phyloP scores from a whole-genome alignment of 1,139 yeast genomes.

The Wickerhamomyces sp. region DNA sequence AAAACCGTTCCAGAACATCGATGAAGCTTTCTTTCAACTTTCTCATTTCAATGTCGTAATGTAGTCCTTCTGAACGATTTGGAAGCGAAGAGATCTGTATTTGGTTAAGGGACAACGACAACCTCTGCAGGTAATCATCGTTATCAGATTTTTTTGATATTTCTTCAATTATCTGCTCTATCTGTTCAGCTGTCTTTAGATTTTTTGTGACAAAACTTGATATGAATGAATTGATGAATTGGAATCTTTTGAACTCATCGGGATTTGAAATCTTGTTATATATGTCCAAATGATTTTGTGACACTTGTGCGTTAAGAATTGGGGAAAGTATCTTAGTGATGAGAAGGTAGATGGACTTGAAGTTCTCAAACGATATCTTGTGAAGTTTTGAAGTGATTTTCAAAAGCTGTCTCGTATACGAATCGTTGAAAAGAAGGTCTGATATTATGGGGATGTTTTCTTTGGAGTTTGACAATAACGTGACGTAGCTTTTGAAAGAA shows the following conservation, averaged over 20 bases:
- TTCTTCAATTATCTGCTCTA: slow-evolving; percentile 7
- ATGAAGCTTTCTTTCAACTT: slow-evolving; percentile 15
- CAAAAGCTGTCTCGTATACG: slow-evolving; percentile 13
- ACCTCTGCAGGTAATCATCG: slow-evolving; percentile 9
- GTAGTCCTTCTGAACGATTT: slow-evolving; percentile 4
- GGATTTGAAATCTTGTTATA: slow-evolving; percentile 19
- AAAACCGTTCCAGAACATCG: slow-evolving; percentile 14
- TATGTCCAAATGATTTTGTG: slow-evolving; percentile 14
- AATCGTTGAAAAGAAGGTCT: slow-evolving; percentile 20
- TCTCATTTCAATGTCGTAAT: slow-evolving; percentile 20
- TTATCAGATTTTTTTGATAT: slow-evolving; percentile 4
- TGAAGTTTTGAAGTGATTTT: slow-evolving; percentile 9
- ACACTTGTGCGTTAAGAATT: slow-evolving; percentile 3
- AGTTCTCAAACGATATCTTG: slow-evolving; percentile 4
- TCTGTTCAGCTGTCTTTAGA: slow-evolving; percentile 4
- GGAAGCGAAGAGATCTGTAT: not conserved
- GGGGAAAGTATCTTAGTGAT: slow-evolving; percentile 14
- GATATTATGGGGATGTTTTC: slow-evolving; percentile 4
- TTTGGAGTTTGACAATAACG: slow-evolving; percentile 5
- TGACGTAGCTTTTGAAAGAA: slow-evolving; percentile 21
- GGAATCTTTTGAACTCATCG: slow-evolving; percentile 19
- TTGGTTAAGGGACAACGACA: slow-evolving; percentile 10
- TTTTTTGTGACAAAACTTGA: slow-evolving; percentile 8
- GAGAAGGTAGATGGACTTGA: slow-evolving; percentile 14
- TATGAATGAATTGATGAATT: slow-evolving; percentile 19